Base-by-base conservation (phyloP, 2,329 filamentous ascomycete genomes). In the Talaromyces sp. region DNA sequence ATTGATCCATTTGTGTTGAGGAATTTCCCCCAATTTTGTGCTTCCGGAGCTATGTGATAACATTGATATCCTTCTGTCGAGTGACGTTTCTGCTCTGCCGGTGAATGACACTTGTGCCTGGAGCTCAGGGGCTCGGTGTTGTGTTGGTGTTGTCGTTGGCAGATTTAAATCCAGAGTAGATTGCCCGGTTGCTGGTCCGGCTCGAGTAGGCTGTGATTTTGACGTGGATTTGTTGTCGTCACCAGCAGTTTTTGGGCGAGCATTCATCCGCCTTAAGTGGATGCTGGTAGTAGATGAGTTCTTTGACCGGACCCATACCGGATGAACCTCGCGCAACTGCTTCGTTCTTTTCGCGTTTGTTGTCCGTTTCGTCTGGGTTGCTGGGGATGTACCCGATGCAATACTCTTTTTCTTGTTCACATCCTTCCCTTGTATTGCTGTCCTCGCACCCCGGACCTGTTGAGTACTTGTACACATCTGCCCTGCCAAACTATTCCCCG, bases 11-110 rank as follows among this genome's bases (percentile, higher is more conserved):
- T 59, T 64, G 44, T 64, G 46, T 25, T 52, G 59, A 1, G 63
- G 63, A 40, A 64, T 64, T 25, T 64, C 63, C n/a, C 63, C 63
- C 25, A 64, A 3, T 46, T 64, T 64, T 9, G 63, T 64, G 28
- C 63, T 64, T 18, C 44, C 63, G 12, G 63, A 64, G n/a, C 48
- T 55, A 25, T 46, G 28, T 5, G 63, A 62, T 33, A 64, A 8
- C n/a, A 64, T 62, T 14, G 63, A 64, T 42, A 59, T 12, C 31
- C 63, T 50, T 23, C 58, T 61, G n/a, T 44, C 37, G 3, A 56
- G 54, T 16, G 23, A 8, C 1, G 14, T 33, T 18, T 56, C 54
- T 12, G 18, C 7, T 40, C 35, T n/a, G 3, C 12, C 4, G 28
- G 5, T 12, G 12, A n/a, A 21, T 16, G 23, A 16, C 5, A 18